Evolutionary conservation across 305 asterid species (phyloP).

Genomic region (Fraxinus xanthoxyloides): DNA sequence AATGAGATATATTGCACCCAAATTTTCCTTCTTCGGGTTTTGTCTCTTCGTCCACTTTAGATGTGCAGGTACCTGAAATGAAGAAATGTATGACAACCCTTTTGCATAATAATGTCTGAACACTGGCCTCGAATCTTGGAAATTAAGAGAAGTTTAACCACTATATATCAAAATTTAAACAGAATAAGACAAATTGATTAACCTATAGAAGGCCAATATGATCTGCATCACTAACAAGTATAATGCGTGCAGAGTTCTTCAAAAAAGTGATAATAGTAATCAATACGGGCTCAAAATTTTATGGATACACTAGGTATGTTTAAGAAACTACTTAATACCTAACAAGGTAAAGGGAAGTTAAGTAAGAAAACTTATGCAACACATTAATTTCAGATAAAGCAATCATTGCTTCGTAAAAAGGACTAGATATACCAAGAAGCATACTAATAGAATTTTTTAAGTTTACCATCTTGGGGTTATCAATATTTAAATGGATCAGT

Average conservation of each 20-base stretch:
- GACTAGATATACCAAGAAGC: background rate
- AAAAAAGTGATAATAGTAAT: background rate
- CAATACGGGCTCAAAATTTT: background rate
- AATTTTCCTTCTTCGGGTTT: constrained; percentile 47
- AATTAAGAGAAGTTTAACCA: background rate
- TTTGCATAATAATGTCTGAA: background rate
- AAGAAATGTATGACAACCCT: background rate
- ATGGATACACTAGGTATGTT: background rate
- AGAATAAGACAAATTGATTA: background rate
- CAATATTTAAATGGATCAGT: background rate
- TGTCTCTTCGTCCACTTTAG: constrained; percentile 35
- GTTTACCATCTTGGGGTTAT: background rate
- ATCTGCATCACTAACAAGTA: background rate
- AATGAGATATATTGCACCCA: constrained; percentile 73
- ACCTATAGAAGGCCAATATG: background rate
- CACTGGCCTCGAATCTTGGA: background rate
- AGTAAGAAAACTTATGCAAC: background rate
- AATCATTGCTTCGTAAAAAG: background rate
- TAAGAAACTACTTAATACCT: background rate
- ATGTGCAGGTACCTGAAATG: constrained; percentile 38
- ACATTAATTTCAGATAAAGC: background rate
- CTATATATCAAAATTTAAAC: background rate
- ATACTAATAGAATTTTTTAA: background rate
- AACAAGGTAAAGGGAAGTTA: background rate
- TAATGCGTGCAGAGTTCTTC: background rate